Percentiles rank a stretch among this genome's conserved stretches.
Conservation (phyloP, 2,329 filamentous ascomycete genomes). For the Calonectria fujianensis region DNA sequence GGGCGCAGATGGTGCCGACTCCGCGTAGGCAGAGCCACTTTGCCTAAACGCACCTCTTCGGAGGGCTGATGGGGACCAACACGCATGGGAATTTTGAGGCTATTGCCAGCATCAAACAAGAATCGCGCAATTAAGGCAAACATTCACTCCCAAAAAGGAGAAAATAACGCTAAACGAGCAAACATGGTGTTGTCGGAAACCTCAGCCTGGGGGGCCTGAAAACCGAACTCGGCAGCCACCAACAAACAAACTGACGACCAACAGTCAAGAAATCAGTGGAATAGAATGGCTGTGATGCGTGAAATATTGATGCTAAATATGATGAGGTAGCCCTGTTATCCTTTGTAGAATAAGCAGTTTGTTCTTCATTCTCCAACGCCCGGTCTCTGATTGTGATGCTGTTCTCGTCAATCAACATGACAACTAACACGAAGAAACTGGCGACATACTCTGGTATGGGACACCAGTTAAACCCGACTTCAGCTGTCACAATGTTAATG, state of each 20-base stretch:
- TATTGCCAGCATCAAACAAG: background rate
- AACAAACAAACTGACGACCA: background rate
- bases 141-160: background rate
- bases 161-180: background rate
- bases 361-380: background rate
- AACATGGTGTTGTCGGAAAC: background rate
- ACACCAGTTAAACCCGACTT: background rate
- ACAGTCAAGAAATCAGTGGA: background rate
- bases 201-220: background rate
- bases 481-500: background rate
- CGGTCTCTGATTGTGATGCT: background rate
- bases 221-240: background rate
- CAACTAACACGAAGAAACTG: background rate
- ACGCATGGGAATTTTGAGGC: background rate
- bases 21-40: background rate
- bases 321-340: background rate
- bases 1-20: background rate
- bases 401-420: background rate
- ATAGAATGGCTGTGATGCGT: background rate
- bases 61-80: background rate
- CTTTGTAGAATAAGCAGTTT: background rate
- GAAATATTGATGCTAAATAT: background rate
- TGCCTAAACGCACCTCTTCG: background rate
- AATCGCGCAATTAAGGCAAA: background rate
- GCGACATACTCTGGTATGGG: background rate